A percentile compares a stretch with the other conserved stretches of the same genome.
Conservation (phyloP, 768 basidiomycete genomes). For the Mycena haematopus region DNA sequence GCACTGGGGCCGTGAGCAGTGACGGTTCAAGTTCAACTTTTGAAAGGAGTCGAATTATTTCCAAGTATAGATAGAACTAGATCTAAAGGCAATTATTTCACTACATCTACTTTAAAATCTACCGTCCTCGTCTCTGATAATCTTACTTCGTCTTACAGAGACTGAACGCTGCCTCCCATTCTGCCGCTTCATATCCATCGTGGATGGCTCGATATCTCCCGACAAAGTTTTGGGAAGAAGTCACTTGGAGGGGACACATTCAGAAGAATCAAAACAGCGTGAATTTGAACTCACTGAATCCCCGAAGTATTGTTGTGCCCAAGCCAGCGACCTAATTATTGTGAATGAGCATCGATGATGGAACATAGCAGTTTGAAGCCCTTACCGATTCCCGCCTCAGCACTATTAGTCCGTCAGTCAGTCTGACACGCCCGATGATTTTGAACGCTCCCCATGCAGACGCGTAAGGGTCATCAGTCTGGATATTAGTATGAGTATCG, state of each 20-base stretch:
- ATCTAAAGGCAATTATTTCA: background rate
- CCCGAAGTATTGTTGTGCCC: constrained; percentile 50
- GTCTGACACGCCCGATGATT: constrained; percentile 62
- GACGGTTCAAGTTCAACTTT: too few species aligned
- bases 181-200: constrained; percentile 41
- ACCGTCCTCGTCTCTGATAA: background rate
- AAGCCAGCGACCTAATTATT: constrained; percentile 34
- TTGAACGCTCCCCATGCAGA: constrained; percentile 63
- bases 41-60: too few species aligned
- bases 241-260: constrained; percentile 41
- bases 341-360: background rate
- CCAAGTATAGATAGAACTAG: background rate
- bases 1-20: too few species aligned
- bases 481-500: constrained; percentile 2
- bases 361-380: constrained; percentile 8
- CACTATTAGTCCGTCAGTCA: constrained; percentile 64
- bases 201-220: constrained; percentile 51
- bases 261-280: background rate
- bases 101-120: background rate
- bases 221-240: constrained; percentile 57
- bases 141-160: constrained; percentile 42
- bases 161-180: constrained; percentile 61
- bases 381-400: constrained; percentile 59
- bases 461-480: constrained; percentile 56
- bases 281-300: constrained; percentile 47